Evolutionary conservation across 176 grass and related monocot genomes (phyloP).

Genomic region (Juncus effusus): DNA sequence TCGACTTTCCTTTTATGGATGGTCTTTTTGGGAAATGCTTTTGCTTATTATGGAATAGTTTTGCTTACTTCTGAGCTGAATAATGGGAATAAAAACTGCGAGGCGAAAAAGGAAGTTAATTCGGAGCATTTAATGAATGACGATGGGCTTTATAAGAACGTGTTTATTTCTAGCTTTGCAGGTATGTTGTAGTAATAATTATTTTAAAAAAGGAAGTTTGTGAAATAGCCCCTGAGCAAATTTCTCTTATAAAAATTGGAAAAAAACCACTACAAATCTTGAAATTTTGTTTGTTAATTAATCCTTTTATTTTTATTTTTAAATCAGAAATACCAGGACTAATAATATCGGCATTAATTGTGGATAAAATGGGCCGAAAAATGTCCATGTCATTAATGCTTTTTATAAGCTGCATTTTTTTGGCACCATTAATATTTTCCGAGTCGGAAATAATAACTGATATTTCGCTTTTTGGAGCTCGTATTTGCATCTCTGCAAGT

Average conservation of each 20-base stretch:
- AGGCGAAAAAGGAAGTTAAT: slow-evolving; percentile 42
- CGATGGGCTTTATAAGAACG: slow-evolving; percentile 70
- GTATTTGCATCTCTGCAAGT: slow-evolving; percentile 80
- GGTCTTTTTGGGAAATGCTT: slow-evolving; percentile 93
- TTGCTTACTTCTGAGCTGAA: slow-evolving; percentile 87
- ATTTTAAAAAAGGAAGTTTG: background rate
- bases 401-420: slow-evolving; percentile 66
- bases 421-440: slow-evolving; percentile 76
- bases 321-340: slow-evolving; percentile 85
- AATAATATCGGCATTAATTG: slow-evolving; percentile 59
- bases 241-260: background rate
- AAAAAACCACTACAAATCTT: background rate
- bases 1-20: slow-evolving; percentile 95
- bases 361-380: slow-evolving; percentile 83
- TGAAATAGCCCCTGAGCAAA: background rate
- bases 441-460: slow-evolving; percentile 51
- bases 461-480: slow-evolving; percentile 67
- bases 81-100: slow-evolving; percentile 67
- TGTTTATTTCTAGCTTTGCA: slow-evolving; percentile 94
- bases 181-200: slow-evolving; percentile 37
- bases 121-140: slow-evolving; percentile 42
- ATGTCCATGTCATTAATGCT: slow-evolving; percentile 93
- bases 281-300: background rate
- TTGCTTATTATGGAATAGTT: slow-evolving; percentile 96
- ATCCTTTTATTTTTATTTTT: slow-evolving; percentile 26